Percentiles rank a stretch among this genome's conserved stretches.
phyloP scores from a whole-genome alignment of 2,329 filamentous ascomycete species.

The Colletotrichum brevisporum region DNA sequence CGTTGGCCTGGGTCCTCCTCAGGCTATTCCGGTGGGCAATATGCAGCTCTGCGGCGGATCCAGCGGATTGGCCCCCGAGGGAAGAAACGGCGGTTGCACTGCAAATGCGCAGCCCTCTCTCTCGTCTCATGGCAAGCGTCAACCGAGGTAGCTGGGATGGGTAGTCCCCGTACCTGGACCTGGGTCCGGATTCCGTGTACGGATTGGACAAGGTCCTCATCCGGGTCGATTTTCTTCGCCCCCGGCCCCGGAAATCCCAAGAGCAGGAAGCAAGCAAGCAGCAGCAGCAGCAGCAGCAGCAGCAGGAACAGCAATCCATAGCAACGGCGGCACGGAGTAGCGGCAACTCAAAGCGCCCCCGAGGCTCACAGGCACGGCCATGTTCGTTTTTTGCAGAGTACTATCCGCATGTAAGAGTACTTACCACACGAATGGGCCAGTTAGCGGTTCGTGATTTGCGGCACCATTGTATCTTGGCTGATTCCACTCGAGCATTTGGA shows the following conservation, averaged over 20 bases:
- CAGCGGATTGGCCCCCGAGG: conserved; percentile 28
- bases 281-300: too few relatives aligned
- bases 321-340: background rate
- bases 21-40: conserved; percentile 35
- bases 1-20: conserved; percentile 26
- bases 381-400: too few relatives aligned
- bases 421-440: conserved; percentile 23
- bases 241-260: too few relatives aligned
- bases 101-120: conserved; percentile 19
- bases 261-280: too few relatives aligned
- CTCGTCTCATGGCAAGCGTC: conserved; percentile 10
- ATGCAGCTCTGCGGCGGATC: conserved; percentile 37
- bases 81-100: conserved; percentile 25
- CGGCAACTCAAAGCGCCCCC: background rate
- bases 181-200: background rate
- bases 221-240: too few relatives aligned
- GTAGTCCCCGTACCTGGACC: background rate
- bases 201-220: too few relatives aligned
- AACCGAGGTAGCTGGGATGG: conserved; percentile 20
- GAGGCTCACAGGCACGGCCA: background rate
- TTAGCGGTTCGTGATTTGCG: conserved; percentile 30
- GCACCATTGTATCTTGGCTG: conserved; percentile 36
- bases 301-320: background rate
- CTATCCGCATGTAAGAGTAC: too few relatives aligned
- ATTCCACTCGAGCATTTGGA: conserved; percentile 36